Conservation (phyloP, 176 grass and related monocot species). For the Raddia guianensis region DNA sequence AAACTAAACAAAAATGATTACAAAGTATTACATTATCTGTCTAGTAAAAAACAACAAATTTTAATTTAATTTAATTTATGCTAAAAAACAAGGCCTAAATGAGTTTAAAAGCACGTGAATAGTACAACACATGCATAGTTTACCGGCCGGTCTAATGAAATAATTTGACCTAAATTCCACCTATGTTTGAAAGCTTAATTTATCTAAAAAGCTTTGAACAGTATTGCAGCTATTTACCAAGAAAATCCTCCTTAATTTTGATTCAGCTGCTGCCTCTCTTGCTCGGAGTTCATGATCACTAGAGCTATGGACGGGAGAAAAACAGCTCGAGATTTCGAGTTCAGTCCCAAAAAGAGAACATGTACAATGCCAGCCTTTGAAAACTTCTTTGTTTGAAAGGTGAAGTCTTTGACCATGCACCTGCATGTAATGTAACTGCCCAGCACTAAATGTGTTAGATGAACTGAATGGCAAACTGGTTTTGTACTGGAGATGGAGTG, state of each 20-base stretch:
- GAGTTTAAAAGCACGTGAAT: no score
- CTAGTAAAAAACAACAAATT: no score
- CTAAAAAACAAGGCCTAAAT: no score
- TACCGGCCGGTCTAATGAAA: no score
- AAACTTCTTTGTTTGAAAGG: no score
- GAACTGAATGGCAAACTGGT: neutral
- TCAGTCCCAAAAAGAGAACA: neutral
- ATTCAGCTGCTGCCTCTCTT: conserved; percentile 4
- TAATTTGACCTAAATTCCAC: no score
- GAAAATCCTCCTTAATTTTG: neutral
- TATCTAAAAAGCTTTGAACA: neutral
- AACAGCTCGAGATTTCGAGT: neutral
- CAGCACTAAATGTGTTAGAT: neutral
- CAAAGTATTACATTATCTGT: no score
- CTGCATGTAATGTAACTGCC: neutral
- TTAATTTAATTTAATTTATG: no score
- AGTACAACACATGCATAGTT: no score
- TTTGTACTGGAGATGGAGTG: neutral
- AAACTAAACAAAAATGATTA: no score
- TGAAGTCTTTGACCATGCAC: no score
- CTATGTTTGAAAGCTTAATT: no score
- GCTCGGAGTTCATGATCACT: neutral
- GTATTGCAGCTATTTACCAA: neutral
- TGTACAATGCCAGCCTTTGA: neutral
- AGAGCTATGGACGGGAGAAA: neutral